Conservation (phyloP, 164 flowering plant genomes). For the Santalum album region DNA sequence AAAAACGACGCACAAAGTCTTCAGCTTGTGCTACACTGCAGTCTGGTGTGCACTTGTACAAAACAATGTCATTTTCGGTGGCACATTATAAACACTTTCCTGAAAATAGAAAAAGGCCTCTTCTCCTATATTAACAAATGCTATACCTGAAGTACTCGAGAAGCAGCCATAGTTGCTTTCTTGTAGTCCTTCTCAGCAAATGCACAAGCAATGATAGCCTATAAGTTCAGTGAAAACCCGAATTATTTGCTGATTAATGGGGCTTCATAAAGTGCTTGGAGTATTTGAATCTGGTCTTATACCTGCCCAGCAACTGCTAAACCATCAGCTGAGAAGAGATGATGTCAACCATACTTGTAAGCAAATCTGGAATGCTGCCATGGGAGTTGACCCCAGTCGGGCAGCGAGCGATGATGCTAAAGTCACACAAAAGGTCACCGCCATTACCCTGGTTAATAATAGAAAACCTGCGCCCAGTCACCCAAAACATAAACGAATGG, state of each 20-base stretch:
- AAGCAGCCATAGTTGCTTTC: not conserved
- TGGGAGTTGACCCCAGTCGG: not conserved
- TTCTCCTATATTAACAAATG: not conserved
- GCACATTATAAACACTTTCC: too few relatives aligned
- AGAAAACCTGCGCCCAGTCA: not conserved
- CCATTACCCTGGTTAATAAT: not conserved
- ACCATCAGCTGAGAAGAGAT: conserved; percentile 3
- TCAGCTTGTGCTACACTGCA: too few relatives aligned
- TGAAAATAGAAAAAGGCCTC: not conserved
- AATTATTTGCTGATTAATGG: too few relatives aligned
- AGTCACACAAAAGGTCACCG: conserved; percentile 1
- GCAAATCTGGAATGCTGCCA: conserved; percentile 5
- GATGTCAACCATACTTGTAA: conserved; percentile 1
- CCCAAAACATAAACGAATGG: too few relatives aligned
- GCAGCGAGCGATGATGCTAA: not conserved
- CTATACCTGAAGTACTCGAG: conserved; percentile 2
- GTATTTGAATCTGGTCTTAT: too few relatives aligned
- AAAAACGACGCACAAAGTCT: too few relatives aligned
- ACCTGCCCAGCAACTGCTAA: conserved; percentile 2
- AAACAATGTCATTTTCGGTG: too few relatives aligned
- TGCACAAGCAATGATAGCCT: conserved; percentile 1
- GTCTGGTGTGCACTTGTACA: too few relatives aligned
- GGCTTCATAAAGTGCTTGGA: too few relatives aligned
- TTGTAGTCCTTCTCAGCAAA: not conserved
- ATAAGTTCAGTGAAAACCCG: not conserved